A percentile compares a stretch with the other conserved stretches of the same genome.
phyloP scores from a whole-genome alignment of 495 filamentous ascomycete species.

The Penicillium angulare region DNA sequence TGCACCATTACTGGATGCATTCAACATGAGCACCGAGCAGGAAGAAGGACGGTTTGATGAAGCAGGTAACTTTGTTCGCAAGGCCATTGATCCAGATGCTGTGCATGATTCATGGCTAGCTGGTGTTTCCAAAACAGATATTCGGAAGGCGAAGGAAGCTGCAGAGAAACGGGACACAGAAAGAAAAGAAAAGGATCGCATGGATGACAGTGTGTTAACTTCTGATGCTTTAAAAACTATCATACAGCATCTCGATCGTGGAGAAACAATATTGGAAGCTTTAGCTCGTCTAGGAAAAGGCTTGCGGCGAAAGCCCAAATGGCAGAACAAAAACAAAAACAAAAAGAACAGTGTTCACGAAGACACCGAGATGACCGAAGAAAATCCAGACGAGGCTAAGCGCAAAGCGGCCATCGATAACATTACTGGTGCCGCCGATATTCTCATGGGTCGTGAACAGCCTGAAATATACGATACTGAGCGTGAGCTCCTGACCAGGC shows the following conservation, averaged over 20 bases:
- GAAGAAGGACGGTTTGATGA: conserved; percentile 94
- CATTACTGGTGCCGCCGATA: conserved; percentile 86
- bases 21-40: conserved; percentile 87
- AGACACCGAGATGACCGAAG: conserved; percentile 67
- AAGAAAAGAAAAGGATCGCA: conserved; percentile 60
- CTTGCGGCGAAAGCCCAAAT: conserved; percentile 57
- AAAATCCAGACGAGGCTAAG: conserved; percentile 68
- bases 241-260: conserved; percentile 70
- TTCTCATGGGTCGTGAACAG: conserved; percentile 75
- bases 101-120: conserved; percentile 91
- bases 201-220: conserved; percentile 72
- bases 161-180: conserved; percentile 84
- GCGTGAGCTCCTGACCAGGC: conserved; percentile 77
- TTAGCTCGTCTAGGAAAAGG: conserved; percentile 75
- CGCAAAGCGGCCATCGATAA: conserved; percentile 72
- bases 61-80: conserved; percentile 86
- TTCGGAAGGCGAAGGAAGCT: conserved; percentile 81
- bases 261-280: conserved; percentile 88
- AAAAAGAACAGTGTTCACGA: conserved; percentile 56
- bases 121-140: conserved; percentile 89
- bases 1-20: conserved; percentile 93
- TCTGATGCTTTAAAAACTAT: conserved; percentile 70
- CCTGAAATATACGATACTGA: conserved; percentile 87
- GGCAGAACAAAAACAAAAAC: conserved; percentile 57
- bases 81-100: conserved; percentile 83